Percentiles rank a stretch among this genome's conserved stretches.
phyloP scores from a whole-genome alignment of 805 yeast genomes.

The Sugiyamaella mastotermitis region DNA sequence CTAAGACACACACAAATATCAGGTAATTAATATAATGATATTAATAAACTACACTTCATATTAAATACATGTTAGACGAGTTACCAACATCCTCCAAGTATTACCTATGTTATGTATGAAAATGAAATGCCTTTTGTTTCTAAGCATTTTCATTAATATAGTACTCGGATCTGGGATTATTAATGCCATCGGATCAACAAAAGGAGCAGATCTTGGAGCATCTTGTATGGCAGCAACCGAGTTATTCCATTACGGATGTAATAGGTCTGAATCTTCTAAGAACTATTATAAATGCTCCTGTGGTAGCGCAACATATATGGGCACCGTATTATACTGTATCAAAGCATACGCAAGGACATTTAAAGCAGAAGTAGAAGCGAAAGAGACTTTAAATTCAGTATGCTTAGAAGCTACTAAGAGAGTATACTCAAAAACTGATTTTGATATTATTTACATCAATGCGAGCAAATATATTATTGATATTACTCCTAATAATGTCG shows the following conservation, averaged over 20 bases:
- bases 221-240: conserved; percentile 11
- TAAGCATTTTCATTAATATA: too few species aligned
- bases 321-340: conserved; percentile 7
- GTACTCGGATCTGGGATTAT: too few species aligned
- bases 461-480: conserved; percentile 8
- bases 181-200: too few species aligned
- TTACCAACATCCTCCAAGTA: too few species aligned
- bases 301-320: conserved; percentile 8
- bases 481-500: not conserved
- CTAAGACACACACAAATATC: too few species aligned
- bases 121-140: too few species aligned
- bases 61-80: too few species aligned
- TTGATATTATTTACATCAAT: conserved; percentile 8
- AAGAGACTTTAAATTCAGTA: conserved; percentile 4
- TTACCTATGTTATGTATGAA: too few species aligned
- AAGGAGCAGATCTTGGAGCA: conserved; percentile 4
- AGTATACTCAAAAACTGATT: conserved; percentile 4
- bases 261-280: not conserved
- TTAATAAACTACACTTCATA: too few species aligned
- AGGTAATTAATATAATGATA: too few species aligned
- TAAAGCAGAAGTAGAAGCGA: conserved; percentile 1
- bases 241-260: conserved; percentile 9
- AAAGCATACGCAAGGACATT: conserved; percentile 5
- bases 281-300: conserved; percentile 9
- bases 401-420: conserved; percentile 5